Evolutionary conservation across 768 basidiomycete genomes (phyloP), one percentile per base, ranked within the genome.

Genomic region (Cubamyces sp.): DNA sequence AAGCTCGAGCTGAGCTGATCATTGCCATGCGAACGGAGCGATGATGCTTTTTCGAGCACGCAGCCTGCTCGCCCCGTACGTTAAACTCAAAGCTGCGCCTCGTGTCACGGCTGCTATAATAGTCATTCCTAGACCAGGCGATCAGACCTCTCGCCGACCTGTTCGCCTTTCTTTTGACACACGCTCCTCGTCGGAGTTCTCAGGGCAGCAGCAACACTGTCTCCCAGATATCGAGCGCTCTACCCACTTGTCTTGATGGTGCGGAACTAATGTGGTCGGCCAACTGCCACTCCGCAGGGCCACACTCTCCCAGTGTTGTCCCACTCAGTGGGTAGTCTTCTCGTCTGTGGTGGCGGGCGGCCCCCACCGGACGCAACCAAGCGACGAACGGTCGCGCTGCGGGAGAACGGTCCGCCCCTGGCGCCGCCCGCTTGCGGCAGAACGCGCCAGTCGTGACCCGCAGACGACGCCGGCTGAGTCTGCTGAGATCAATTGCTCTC

Each of bases 401-500:
- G 59, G 59, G 15, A 47, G 19, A 39, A 45, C 59, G 59, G 59
- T 53, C 59, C 59, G 59, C 45, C 47, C 48, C 57, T 19, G n/a
- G n/a, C 28, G 25, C 46, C 52, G 54, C 54, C 57, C 41, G 46
- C 34, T 34, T 34, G 34, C 56, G 56, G 46, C 46, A 43, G 42
- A 43, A 12, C 42, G 42, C 19, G 19, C 42, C 42, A 43, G 42
- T 16, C 56, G 42, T 42, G 43, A 48, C 34, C n/a, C 26, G n/a
- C 57, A 52, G 49, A 52, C 41, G 41, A 45, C 50, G 41, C 45
- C 30, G 25, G 7, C 34, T 45, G 49, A 30, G 26, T 34, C 34
- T 34, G 34, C 34, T 34, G 52, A 37, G 52, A 61, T 61, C 60
- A 61, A 48, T 61, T 49, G 37, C 60, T 61, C 60, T 40, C 60